These are phyloP conservation scores for Gymnopilus junonius DNA, from an alignment of 768 basidiomycete genomes.

Conservation along the genomic window DNA sequence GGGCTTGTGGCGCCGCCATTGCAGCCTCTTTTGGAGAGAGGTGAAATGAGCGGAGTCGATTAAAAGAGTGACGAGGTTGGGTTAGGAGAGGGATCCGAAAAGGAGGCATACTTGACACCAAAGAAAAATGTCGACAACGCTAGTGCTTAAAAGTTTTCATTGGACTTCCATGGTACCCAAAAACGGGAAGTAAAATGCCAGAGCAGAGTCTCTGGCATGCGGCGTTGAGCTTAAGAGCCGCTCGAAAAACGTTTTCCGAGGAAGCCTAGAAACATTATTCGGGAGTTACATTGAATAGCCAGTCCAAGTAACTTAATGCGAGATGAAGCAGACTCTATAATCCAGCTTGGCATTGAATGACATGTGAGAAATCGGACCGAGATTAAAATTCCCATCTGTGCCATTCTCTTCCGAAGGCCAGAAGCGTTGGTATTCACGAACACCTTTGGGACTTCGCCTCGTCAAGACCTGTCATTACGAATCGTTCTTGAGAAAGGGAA, in stretches of 20 bases:
- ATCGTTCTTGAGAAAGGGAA: not conserved
- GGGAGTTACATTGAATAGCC: not conserved
- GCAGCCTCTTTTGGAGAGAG: conserved; percentile 32
- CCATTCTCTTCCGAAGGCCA: not conserved
- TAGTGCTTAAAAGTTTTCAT: conserved; percentile 10
- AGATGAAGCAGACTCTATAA: not conserved
- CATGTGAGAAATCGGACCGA: conserved; percentile 4
- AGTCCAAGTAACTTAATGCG: not conserved
- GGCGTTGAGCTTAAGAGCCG: conserved; percentile 24
- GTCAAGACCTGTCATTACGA: not conserved
- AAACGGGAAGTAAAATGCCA: not conserved
- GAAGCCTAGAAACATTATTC: not conserved
- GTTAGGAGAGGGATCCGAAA: conserved; percentile 34
- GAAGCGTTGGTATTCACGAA: not conserved
- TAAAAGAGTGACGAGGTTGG: conserved; percentile 38
- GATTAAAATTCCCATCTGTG: not conserved
- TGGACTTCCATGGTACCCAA: conserved; percentile 15
- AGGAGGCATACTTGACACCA: conserved; percentile 24
- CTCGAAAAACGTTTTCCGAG: conserved; percentile 2
- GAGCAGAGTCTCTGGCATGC: conserved; percentile 12
- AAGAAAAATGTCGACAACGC: conserved; percentile 12
- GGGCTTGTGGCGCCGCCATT: conserved; percentile 24
- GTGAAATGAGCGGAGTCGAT: conserved; percentile 48
- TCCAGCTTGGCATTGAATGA: not conserved
- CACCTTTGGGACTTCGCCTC: not conserved